Base-by-base conservation (phyloP, 2,329 filamentous ascomycete genomes). In the Botryotinia narcissicola region DNA sequence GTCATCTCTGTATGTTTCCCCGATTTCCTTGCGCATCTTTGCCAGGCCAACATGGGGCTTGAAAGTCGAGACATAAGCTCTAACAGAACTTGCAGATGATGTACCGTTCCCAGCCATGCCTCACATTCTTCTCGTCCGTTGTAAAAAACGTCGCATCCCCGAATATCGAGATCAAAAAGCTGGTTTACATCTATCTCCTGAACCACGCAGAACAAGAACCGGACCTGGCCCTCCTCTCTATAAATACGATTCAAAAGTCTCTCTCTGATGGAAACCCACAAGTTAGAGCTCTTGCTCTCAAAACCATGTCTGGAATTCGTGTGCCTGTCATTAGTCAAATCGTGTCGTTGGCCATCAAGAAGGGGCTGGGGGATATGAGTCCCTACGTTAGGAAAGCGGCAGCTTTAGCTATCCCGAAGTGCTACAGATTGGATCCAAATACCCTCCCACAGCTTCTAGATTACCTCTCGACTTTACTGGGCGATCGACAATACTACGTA, bases 201-300 rank as follows among this genome's bases (percentile, higher is more conserved):
- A 93, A 97, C 81, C 95, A 99, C 87, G 96, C 96, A 82, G 96
- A 98, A 82, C 90, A 94, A 76, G 96, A 98, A 80, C 96, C 95
- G 73, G 96, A 99, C 83, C 92, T 98, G 63, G 95, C 96, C 32
- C 88, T 99, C 54, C 88, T 99, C 62, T 97, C 95, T 74, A 98
- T 99, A 87, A 99, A 99, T 84, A 97, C 96, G 10, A 98, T 99
- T 78, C 96, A 99, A 81, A 98, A 98, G 83, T 97, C 95, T 16
- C 89, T 99, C 74, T 97, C 94, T 37, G 96, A 99, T 83, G 87
- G 91, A 73, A 98, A 95, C 81, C 93, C 96, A 1, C 93, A 97
- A 80, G 90, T 98, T 32, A 91, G 96, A 77, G 94, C 95, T 35
- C 91, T 99, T 79, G 96, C 96, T 0, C 87, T 99, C 75, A 93